Evolutionary conservation across 1,284 basidiomycete species (phyloP), one percentile per base, ranked within the genome.

Genomic region (Ceratobasidium theobromae): DNA sequence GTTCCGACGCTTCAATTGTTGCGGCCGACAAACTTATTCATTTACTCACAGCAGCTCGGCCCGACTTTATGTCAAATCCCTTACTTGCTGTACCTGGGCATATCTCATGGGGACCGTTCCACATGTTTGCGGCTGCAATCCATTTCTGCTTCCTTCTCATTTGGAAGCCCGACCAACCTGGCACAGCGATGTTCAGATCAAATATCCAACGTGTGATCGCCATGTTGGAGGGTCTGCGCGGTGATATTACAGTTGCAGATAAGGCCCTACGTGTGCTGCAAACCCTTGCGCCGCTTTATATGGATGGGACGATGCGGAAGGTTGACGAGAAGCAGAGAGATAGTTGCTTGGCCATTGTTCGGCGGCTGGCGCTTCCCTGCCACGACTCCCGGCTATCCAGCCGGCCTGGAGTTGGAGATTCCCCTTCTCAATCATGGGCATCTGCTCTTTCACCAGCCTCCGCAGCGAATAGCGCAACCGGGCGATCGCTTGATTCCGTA

Each of bases 101-200:
- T 75, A 85, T 91, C 82, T 86, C 84, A 72, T 90, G 89, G 88
- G 86, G 85, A 2, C 86, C 87, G 0, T 87, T 88, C 77, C 89
- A 91, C 74, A 84, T 86, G 70, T 91, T 91, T 79, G 87, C 86
- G 52, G 88, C 89, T 12, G 87, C 87, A 57, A 91, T 91, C 86
- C 91, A 91, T 77, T 91, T 91, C 81, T 88, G 86, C 18, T 90
- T 91, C 77, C 88, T 91, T 73, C 81, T 91, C 41, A 87, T 91
- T 71, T 82, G 85, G 53, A 85, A 87, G 71, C 87, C 89, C 51
- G 86, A 88, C 66, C 88, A 90, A 71, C 85, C 86, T 52, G 87
- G 86, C 23, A 88, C 86, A 46, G 81, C 80, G 23, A 77, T 88
- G 40, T 88, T 89, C 78, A 85, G 88, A 33, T 81, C 82, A 53